Base-by-base conservation (phyloP, 352 stramenopile genomes). In the Pythium aristosporum region DNA sequence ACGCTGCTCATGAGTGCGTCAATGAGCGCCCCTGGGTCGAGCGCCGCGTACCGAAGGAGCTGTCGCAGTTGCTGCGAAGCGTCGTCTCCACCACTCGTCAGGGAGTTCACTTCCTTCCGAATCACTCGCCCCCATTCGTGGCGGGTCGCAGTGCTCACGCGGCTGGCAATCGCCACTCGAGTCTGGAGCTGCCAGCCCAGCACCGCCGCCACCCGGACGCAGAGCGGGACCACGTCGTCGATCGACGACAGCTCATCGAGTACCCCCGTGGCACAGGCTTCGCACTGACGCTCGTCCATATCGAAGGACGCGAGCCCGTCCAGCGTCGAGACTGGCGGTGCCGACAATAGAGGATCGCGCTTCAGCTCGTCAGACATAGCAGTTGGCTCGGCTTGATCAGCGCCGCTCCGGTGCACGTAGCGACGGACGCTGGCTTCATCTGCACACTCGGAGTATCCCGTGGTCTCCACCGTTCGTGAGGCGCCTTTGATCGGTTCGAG, bases 41-140 rank as follows among this genome's bases (percentile, higher is more conserved):
- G 11, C n/a, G 48, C 63, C 16, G 63, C 49, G 1, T 52, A 54
- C 2, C 56, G 48, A 21, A 69, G 37, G 9, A 69, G 55, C 11
- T 61, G 28, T 3, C 44, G 11, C 10, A 60, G 15, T 37, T 56
- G 18, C 7, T 13, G 34, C 21, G 25, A n/a, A 34, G 18, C n/a
- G 11, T 43, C 3, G 13, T 42, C 23, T 6, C 15, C 41, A 6
- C 2, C 20, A 30, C 50, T 57, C 0, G 63, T 69, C 6, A 69
- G 41, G 3, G 62, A 68, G 32, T 63, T 68, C n/a, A 63, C 20
- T 21, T 43, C 25, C 21, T 63, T 68, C 11, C 62, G 48, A 21
- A 68, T 49, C 11, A 7, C 2, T 7, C 36, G 62, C 25, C 54
- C 54, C 62, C 54, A 68, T 6, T 49, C 43, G n/a, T 41, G 39